Evolutionary conservation across 2,329 filamentous ascomycete species (phyloP).

Genomic region (Camptophora hylomeconis): DNA sequence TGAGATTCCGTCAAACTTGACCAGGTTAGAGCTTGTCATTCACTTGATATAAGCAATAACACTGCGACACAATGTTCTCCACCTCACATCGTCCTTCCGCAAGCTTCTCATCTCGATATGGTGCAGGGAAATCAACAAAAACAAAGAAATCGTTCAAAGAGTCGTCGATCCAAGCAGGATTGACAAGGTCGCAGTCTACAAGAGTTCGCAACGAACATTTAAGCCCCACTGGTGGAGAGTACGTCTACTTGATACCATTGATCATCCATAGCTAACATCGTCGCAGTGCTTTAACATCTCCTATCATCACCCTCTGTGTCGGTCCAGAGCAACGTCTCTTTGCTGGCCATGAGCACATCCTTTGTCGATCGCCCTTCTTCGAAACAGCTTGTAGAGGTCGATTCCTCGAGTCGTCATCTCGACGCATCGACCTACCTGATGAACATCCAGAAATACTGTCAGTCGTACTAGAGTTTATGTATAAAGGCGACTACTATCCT

Average conservation of each 20-base stretch:
- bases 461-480: slow-evolving; percentile 77
- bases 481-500: slow-evolving; percentile 88
- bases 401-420: slow-evolving; percentile 47
- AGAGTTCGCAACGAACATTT: slow-evolving; percentile 15
- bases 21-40: no score
- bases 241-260: not conserved
- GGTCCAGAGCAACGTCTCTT: slow-evolving; percentile 78
- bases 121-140: slow-evolving; percentile 27
- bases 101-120: slow-evolving; percentile 28
- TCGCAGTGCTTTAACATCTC: slow-evolving; percentile 44
- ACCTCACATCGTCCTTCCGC: slow-evolving; percentile 18
- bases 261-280: slow-evolving; percentile 3
- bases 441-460: slow-evolving; percentile 88
- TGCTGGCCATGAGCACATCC: slow-evolving; percentile 77
- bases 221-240: slow-evolving; percentile 22
- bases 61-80: slow-evolving; percentile 7
- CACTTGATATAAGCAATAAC: no score
- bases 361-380: slow-evolving; percentile 70
- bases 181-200: slow-evolving; percentile 13
- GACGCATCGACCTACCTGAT: slow-evolving; percentile 66
- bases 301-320: slow-evolving; percentile 68
- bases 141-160: slow-evolving; percentile 24
- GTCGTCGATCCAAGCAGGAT: slow-evolving; percentile 12
- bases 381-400: slow-evolving; percentile 48
- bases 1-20: no score